A percentile compares a stretch with the other conserved stretches of the same genome.
Evolutionary conservation across 2,329 filamentous ascomycete species (phyloP).

Genomic region (Xylariaceae sp.): DNA sequence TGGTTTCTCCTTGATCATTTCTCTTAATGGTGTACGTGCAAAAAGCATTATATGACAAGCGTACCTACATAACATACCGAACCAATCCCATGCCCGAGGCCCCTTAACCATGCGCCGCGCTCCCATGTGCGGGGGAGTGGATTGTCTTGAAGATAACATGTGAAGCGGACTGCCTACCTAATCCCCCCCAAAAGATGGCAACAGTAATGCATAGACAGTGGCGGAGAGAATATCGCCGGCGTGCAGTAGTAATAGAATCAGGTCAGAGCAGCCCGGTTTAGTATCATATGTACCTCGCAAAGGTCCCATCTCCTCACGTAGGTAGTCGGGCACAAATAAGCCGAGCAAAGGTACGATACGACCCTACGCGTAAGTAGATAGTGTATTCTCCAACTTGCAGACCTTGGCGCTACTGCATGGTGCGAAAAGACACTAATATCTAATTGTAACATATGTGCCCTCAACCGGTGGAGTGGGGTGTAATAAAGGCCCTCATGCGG

Average conservation of each 20-base stretch:
- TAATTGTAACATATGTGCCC: background rate
- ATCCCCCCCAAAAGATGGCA: no score
- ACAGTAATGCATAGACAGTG: no score
- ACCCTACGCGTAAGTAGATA: constrained; percentile 11
- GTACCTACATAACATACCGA: no score
- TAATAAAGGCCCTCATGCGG: background rate
- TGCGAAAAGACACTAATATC: no score
- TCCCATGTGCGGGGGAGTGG: background rate
- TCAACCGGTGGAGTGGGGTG: background rate
- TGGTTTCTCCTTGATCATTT: no score
- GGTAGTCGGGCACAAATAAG: constrained; percentile 7
- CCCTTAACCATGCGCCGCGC: constrained; percentile 5
- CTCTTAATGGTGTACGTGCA: no score
- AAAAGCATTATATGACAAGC: no score
- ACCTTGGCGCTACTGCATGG: no score
- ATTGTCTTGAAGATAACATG: constrained; percentile 4
- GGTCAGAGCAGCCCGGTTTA: no score
- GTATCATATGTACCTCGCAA: no score
- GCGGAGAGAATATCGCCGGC: no score
- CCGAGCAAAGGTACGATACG: background rate
- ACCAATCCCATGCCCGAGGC: background rate
- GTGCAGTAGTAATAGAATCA: no score
- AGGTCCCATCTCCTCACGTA: constrained; percentile 5
- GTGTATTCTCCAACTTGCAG: constrained; percentile 6
- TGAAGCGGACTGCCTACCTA: background rate